Percentiles rank a stretch among this genome's conserved stretches.
Evolutionary conservation across 2,329 filamentous ascomycete genomes (phyloP).

Genomic region (Pleoardoris graminearum): DNA sequence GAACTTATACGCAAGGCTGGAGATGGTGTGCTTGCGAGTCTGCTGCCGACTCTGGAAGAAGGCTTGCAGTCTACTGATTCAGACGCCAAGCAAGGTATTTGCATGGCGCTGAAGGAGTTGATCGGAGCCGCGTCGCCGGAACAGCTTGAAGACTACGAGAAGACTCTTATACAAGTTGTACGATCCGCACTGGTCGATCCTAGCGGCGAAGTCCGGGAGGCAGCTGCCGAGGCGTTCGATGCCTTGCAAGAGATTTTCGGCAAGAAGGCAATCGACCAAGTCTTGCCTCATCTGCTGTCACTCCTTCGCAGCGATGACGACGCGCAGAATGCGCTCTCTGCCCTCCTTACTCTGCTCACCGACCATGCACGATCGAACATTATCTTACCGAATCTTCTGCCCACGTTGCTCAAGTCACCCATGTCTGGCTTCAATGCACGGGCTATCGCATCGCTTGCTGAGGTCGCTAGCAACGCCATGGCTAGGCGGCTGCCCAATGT

Average conservation of each 20-base stretch:
- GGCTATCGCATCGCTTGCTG: constrained; percentile 87
- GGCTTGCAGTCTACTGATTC: constrained; percentile 88
- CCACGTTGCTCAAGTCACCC: constrained; percentile 85
- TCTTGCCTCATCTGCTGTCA: constrained; percentile 87
- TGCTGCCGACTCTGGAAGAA: constrained; percentile 90
- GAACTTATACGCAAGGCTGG: constrained; percentile 97
- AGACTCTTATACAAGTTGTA: constrained; percentile 91
- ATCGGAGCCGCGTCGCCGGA: constrained; percentile 88
- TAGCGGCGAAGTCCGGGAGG: constrained; percentile 87
- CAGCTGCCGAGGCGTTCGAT: constrained; percentile 96
- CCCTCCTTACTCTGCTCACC: constrained; percentile 89
- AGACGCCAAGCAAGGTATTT: constrained; percentile 95
- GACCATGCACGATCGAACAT: constrained; percentile 93
- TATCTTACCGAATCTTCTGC: constrained; percentile 93
- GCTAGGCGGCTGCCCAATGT: constrained; percentile 86
- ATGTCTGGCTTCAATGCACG: constrained; percentile 95
- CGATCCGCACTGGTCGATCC: constrained; percentile 89
- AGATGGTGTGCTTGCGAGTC: constrained; percentile 83
- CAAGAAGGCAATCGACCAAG: constrained; percentile 93
- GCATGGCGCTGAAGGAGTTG: constrained; percentile 90
- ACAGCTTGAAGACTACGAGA: constrained; percentile 90
- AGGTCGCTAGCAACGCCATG: constrained; percentile 89
- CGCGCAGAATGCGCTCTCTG: constrained; percentile 89
- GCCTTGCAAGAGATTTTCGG: constrained; percentile 90
- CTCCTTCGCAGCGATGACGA: constrained; percentile 84